A percentile compares a stretch with the other conserved stretches of the same genome.
Evolutionary conservation across 352 stramenopile species (phyloP).

Genomic region (Phytophthora pisi): DNA sequence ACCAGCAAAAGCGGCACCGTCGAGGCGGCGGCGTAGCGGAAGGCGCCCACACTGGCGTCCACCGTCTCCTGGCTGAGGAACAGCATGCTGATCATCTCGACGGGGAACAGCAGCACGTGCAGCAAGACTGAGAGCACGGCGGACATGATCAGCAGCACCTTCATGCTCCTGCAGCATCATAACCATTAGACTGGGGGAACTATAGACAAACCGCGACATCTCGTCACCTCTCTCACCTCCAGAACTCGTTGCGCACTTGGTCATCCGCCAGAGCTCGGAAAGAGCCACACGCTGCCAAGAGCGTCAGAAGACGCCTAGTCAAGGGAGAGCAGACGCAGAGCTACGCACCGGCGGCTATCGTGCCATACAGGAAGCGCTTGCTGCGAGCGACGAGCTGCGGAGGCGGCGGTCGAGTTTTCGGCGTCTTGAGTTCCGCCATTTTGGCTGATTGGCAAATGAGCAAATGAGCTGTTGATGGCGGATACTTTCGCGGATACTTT

Average conservation of each 20-base stretch:
- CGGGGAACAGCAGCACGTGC: slow-evolving; percentile 54
- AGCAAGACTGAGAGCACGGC: slow-evolving; percentile 58
- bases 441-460: slow-evolving; percentile 18
- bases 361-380: slow-evolving; percentile 44
- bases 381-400: slow-evolving; percentile 28
- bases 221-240: slow-evolving; percentile 19
- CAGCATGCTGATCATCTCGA: slow-evolving; percentile 62
- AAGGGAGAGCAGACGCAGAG: not conserved
- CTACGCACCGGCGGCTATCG: slow-evolving; percentile 33
- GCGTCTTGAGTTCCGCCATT: slow-evolving; percentile 8
- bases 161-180: slow-evolving; percentile 43
- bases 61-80: slow-evolving; percentile 47
- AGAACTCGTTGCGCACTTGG: slow-evolving; percentile 58
- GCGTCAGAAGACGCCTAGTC: not conserved
- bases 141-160: slow-evolving; percentile 56
- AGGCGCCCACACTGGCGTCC: slow-evolving; percentile 53
- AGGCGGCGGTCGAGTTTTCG: not conserved
- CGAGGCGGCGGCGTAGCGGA: slow-evolving; percentile 54
- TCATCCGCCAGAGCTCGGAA: slow-evolving; percentile 50
- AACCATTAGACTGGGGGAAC: slow-evolving; percentile 11
- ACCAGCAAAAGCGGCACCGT: slow-evolving; percentile 67
- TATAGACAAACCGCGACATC: not conserved
- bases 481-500: not conserved
- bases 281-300: slow-evolving; percentile 26
- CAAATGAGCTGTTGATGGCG: not conserved